phyloP scores from a whole-genome alignment of 768 basidiomycete species.

The Boletus eberwhitei region DNA sequence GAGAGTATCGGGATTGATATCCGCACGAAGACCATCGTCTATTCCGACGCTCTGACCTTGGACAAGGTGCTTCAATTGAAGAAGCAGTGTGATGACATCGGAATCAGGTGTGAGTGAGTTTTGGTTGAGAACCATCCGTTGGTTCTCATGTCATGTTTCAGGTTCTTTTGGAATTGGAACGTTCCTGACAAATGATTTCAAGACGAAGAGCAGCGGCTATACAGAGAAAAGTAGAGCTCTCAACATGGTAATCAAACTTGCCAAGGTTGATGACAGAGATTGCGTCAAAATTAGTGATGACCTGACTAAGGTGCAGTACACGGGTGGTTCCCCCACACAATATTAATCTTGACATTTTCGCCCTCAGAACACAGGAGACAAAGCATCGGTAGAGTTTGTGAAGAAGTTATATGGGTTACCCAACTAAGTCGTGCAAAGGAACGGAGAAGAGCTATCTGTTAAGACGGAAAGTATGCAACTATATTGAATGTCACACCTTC shows the following conservation, averaged over 20 bases:
- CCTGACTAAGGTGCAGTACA: conserved; percentile 58
- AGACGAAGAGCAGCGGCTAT: conserved; percentile 38
- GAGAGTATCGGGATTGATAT: conserved; percentile 65
- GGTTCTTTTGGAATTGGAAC: conserved; percentile 95
- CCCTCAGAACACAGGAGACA: conserved; percentile 67
- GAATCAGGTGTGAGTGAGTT: conserved; percentile 51
- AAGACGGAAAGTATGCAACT: neutral
- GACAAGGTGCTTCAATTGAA: conserved; percentile 69
- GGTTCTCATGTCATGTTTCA: conserved; percentile 26
- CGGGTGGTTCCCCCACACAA: neutral
- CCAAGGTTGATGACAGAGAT: conserved; percentile 63
- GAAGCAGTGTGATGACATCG: conserved; percentile 68
- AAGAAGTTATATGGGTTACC: conserved; percentile 36
- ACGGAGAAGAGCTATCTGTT: neutral
- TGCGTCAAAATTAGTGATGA: conserved; percentile 97
- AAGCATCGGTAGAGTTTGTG: conserved; percentile 53
- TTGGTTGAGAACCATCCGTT: too few species aligned
- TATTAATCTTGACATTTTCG: neutral
- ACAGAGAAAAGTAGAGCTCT: conserved; percentile 71
- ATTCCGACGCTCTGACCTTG: conserved; percentile 76
- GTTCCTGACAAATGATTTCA: conserved; percentile 87
- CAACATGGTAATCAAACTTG: conserved; percentile 95
- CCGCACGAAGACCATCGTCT: conserved; percentile 68
- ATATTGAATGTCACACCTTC: neutral
- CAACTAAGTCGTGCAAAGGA: neutral